Conservation (phyloP, 2,329 filamentous ascomycete genomes). For the Hymenoscyphus scutula region DNA sequence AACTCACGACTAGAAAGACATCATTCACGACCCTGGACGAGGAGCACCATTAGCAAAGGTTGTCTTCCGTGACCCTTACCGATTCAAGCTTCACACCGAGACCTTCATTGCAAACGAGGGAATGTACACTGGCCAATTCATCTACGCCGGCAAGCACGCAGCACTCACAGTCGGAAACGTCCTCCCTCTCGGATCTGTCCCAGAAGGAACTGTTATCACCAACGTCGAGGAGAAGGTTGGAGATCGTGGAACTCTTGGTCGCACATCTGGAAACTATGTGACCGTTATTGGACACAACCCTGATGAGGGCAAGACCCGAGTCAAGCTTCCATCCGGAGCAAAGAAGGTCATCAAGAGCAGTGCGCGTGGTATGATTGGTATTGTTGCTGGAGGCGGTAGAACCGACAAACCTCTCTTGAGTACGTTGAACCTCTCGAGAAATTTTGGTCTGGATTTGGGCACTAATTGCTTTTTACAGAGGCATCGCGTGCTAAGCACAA, state of each 20-base stretch:
- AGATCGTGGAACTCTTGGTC: constrained; percentile 92
- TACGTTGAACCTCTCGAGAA: constrained; percentile 45
- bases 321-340: constrained; percentile 98
- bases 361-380: constrained; percentile 97
- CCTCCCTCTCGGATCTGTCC: constrained; percentile 88
- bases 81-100: constrained; percentile 96
- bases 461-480: constrained; percentile 62
- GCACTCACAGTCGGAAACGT: constrained; percentile 96
- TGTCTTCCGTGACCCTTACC: constrained; percentile 96
- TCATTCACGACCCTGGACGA: constrained; percentile 95
- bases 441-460: constrained; percentile 21
- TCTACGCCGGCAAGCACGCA: constrained; percentile 99
- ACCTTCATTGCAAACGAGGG: constrained; percentile 99
- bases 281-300: constrained; percentile 97
- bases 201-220: constrained; percentile 98
- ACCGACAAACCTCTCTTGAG: constrained; percentile 99
- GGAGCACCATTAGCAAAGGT: constrained; percentile 97
- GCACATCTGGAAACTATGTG: constrained; percentile 99
- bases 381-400: constrained; percentile 98
- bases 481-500: constrained; percentile 99
- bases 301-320: constrained; percentile 98
- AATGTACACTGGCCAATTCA: constrained; percentile 99
- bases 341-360: constrained; percentile 97
- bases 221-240: constrained; percentile 99
- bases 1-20: constrained; percentile 64